Base-by-base conservation (phyloP, 2,329 filamentous ascomycete genomes). In the Tympanopsis confertula region DNA sequence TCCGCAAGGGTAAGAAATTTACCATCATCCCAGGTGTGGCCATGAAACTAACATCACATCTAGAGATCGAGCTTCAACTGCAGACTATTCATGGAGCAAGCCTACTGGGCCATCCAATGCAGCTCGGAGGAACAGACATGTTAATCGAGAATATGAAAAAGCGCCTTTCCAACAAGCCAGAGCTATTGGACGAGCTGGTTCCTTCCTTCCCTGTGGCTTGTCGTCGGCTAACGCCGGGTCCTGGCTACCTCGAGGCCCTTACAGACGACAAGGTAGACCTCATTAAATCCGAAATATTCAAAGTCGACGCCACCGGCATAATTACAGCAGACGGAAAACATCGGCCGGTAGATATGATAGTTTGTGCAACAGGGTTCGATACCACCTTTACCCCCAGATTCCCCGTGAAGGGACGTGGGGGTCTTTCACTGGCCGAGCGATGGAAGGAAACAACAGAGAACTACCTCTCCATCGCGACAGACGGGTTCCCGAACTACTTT, bases 401-500 rank as follows among this genome's bases (percentile, higher is more conserved):
- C 20, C 59, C 62, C 5, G 62, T 77, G 3, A 54, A 59, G 2
- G 74, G 73, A 1, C 57, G 58, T 32, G 51, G 57, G 3, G 65
- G 63, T 3, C 59, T 63, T 22, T 57, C 63, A 28, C 53, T 78
- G 4, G 58, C 69, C 14, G 56, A 72, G 22, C 53, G 65, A 2
- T 78, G 74, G 71, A 57, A 66, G 2, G 58, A 65, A 35, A 58
- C 65, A 0, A 56, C 69, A 0, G 64, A 71, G 45, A 68, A 69
- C 0, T 77, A 76, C 45, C 57, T 68, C 29, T 67, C 67, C 13
- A 65, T 68, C 7, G 65, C 68, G 1, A 64, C 71, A 53, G 63
- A 73, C 39, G 63, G 65, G 1, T 70, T 71, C 48, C 71, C 71
- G 1, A 75, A 75, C 46, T 69, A 73, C 47, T 71, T 75, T 52